Percentiles rank a stretch among this genome's conserved stretches.
phyloP scores from a whole-genome alignment of 805 yeast genomes.

The Priceomyces fermenticarens region DNA sequence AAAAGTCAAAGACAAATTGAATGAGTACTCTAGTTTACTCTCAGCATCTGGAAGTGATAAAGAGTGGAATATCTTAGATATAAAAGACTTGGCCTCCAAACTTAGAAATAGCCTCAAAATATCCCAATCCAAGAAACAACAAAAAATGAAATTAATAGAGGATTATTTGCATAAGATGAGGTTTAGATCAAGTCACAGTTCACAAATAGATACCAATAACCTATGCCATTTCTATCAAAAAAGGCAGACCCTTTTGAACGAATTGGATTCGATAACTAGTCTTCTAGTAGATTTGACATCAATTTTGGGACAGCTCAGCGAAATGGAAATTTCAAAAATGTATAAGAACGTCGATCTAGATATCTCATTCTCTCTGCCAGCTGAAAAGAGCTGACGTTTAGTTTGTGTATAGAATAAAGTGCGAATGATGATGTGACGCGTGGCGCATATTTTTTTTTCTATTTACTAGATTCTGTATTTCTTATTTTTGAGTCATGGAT shows the following conservation, averaged over 20 bases:
- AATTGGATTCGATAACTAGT: slow-evolving; percentile 11
- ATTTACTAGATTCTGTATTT: background rate
- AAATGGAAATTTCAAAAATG: slow-evolving; percentile 3
- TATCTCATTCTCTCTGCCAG: background rate
- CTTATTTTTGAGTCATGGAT: background rate
- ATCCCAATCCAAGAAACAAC: slow-evolving; percentile 10
- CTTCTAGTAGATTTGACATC: slow-evolving; percentile 10
- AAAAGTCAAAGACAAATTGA: slow-evolving; percentile 6
- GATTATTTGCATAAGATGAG: slow-evolving; percentile 5
- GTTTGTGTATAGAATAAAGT: too few relatives aligned
- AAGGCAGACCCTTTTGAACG: slow-evolving; percentile 11
- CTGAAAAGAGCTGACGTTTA: too few relatives aligned
- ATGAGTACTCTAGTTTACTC: slow-evolving; percentile 9
- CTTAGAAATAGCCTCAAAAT: slow-evolving; percentile 8
- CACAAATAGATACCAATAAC: slow-evolving; percentile 2
- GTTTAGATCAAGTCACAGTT: slow-evolving; percentile 2
- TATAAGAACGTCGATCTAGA: background rate
- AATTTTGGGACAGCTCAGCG: slow-evolving; percentile 6
- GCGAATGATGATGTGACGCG: background rate
- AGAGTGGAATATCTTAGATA: slow-evolving; percentile 4
- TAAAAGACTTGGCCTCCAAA: slow-evolving; percentile 8
- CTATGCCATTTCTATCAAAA: slow-evolving; percentile 9
- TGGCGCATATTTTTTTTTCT: background rate
- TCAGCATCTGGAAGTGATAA: slow-evolving; percentile 1
- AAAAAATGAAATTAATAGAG: slow-evolving; percentile 9